Base-by-base conservation (phyloP, 2,329 filamentous ascomycete species). In the Fusarium coffeatum region DNA sequence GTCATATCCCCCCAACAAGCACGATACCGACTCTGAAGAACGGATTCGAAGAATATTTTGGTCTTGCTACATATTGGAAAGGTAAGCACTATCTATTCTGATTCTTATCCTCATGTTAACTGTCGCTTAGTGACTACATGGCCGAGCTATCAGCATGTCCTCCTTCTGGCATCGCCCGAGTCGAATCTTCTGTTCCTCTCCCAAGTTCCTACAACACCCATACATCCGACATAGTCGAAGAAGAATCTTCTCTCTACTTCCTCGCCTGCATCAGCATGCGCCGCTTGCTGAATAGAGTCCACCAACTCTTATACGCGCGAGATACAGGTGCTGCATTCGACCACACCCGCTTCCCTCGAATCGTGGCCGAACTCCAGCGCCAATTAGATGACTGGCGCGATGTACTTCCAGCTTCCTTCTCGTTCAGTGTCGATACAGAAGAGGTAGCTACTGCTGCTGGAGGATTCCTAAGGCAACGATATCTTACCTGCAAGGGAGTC, bases 1-100 rank as follows among this genome's bases (percentile, higher is more conserved):
- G 4, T 83, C 84, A 0, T 86, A 86, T 48, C 78, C 79, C 3
- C 74, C 76, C 0, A 74, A 68, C 5, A 77, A 75, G 11, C 78
- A 79, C 30, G 76, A 75, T 0, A 66, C 72, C 0, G 80, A 85
- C 63, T 82, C 84, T 5, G 76, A 81, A 40, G 84, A 87, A 68
- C 82, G 84, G 5, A 81, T 85, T 1, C 77, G 82, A 16, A 77
- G 85, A 2, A 86, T 86, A 55, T 87, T 87, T 64, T 87, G 85
- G 85, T 83, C 85, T 0, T 86, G 85, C 59, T 87, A 86, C 57
- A 84, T 87, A 13, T 78, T 87, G 0, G 85, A 87, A 72, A 85
- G 83, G 84, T 82, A 41, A 22, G 1, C 0, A 6, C 3, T 4
- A 3, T 3, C 12, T 1, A 10, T 2, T 1, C 9, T 16, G 1